phyloP scores from a whole-genome alignment of 306 rosid species.

The Canavalia ensiformis region DNA sequence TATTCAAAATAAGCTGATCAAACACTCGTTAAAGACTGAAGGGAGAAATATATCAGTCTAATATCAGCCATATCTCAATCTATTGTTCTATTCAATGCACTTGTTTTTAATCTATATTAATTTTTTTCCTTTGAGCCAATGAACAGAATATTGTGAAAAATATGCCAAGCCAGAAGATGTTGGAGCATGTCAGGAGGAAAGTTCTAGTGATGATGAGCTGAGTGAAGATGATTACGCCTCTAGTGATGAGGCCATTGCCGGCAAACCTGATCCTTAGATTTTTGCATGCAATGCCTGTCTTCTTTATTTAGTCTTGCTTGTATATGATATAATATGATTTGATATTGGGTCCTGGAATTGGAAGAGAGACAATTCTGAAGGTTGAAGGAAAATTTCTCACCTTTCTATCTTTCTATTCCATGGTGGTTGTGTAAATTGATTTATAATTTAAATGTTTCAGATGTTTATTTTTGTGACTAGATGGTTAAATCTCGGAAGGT shows the following conservation, averaged over 20 bases:
- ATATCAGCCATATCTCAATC: slow-evolving; percentile 37
- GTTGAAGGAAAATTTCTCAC: slow-evolving; percentile 52
- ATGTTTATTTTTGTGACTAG: slow-evolving; percentile 39
- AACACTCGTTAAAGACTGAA: not conserved
- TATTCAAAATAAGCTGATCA: too few species aligned
- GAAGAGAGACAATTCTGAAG: slow-evolving; percentile 50
- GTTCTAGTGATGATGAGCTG: slow-evolving; percentile 77
- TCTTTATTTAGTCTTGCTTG: slow-evolving; percentile 48
- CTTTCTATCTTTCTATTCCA: slow-evolving; percentile 53
- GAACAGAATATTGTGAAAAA: slow-evolving; percentile 79
- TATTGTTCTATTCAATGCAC: slow-evolving; percentile 22
- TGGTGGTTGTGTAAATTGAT: slow-evolving; percentile 58
- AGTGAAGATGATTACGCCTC: slow-evolving; percentile 81
- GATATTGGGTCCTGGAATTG: slow-evolving; percentile 51
- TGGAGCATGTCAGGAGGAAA: slow-evolving; percentile 66
- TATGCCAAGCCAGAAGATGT: slow-evolving; percentile 85
- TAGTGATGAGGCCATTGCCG: slow-evolving; percentile 72
- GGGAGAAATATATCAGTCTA: slow-evolving; percentile 3
- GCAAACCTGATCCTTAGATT: slow-evolving; percentile 75
- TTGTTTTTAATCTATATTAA: slow-evolving; percentile 27
- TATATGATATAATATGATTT: slow-evolving; percentile 58
- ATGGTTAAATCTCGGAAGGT: slow-evolving; percentile 27
- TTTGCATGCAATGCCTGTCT: slow-evolving; percentile 40
- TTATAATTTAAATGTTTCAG: slow-evolving; percentile 54
- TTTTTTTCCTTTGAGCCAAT: slow-evolving; percentile 27